Evolutionary conservation across 2,329 filamentous ascomycete genomes (phyloP).

Genomic region (Fusarium equiseti): DNA sequence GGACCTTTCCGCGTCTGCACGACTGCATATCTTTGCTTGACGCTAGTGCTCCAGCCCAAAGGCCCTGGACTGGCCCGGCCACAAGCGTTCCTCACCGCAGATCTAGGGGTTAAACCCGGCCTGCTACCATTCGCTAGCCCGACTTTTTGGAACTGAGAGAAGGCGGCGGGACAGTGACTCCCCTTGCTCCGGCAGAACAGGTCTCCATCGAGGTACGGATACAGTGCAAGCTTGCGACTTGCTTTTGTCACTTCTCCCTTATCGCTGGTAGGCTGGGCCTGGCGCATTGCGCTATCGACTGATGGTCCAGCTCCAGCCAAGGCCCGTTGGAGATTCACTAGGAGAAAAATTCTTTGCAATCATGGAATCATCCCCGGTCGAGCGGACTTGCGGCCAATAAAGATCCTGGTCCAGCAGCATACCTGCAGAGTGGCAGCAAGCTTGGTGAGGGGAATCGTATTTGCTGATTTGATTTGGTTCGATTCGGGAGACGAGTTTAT

Average conservation of each 20-base stretch:
- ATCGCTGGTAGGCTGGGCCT: constrained; percentile 20
- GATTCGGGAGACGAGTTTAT: constrained; percentile 11
- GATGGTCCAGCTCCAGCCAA: constrained; percentile 18
- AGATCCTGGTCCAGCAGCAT: constrained; percentile 11
- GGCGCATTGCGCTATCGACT: constrained; percentile 27
- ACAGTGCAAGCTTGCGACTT: constrained; percentile 28
- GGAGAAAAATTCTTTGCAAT: constrained; percentile 22
- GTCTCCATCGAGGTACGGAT: constrained; percentile 28
- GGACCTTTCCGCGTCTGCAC: constrained; percentile 10
- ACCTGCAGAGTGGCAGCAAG: neutral
- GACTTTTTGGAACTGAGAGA: constrained; percentile 41
- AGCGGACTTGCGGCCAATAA: constrained; percentile 16
- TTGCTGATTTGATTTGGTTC: constrained; percentile 12
- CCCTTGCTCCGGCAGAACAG: constrained; percentile 39
- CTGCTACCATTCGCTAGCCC: constrained; percentile 40
- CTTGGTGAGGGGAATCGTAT: constrained; percentile 14
- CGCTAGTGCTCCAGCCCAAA: constrained; percentile 26
- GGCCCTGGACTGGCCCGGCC: constrained; percentile 42
- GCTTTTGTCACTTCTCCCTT: constrained; percentile 35
- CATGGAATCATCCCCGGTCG: constrained; percentile 21
- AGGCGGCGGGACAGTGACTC: constrained; percentile 31
- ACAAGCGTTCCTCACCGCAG: constrained; percentile 39
- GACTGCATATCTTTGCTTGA: constrained; percentile 22
- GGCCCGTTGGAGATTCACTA: constrained; percentile 12
- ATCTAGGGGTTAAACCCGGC: constrained; percentile 42